Conservation (phyloP, 345 rosid genomes). For the Arabidopsis arenosa region DNA sequence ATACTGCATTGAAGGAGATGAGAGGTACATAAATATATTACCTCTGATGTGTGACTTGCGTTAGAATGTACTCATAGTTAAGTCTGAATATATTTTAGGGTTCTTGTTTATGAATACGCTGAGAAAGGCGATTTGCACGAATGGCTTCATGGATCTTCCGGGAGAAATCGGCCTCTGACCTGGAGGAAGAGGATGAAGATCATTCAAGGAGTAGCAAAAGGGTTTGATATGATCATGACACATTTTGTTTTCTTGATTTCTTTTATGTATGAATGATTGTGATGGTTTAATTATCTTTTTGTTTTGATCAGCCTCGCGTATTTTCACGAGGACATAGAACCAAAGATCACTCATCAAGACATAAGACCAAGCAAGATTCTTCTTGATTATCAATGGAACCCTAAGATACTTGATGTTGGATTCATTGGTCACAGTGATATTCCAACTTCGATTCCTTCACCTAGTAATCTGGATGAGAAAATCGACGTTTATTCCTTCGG, state of each 20-base stretch:
- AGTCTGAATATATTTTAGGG: slow-evolving; percentile 48
- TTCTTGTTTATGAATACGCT: slow-evolving; percentile 66
- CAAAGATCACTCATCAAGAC: slow-evolving; percentile 59
- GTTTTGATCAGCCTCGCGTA: slow-evolving; percentile 64
- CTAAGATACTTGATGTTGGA: slow-evolving; percentile 68
- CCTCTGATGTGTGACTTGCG: neutral
- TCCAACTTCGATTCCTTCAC: slow-evolving; percentile 23
- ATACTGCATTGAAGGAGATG: slow-evolving; percentile 61
- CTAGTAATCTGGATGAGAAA: slow-evolving; percentile 44
- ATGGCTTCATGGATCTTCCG: slow-evolving; percentile 72
- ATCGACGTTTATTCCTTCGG: slow-evolving; percentile 74
- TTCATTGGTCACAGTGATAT: slow-evolving; percentile 40
- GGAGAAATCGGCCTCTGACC: slow-evolving; percentile 53
- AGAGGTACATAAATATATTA: slow-evolving; percentile 54
- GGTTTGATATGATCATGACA: slow-evolving; percentile 41
- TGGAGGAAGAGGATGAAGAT: slow-evolving; percentile 67
- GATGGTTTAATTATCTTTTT: slow-evolving; percentile 19
- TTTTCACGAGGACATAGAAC: slow-evolving; percentile 75
- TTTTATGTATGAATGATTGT: neutral
- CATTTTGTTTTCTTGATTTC: neutral
- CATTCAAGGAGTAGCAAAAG: slow-evolving; percentile 80
- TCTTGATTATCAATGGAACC: slow-evolving; percentile 78
- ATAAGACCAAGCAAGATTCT: slow-evolving; percentile 70
- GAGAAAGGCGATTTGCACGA: slow-evolving; percentile 76
- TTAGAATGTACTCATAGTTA: neutral